These are phyloP conservation scores for Dinochytrium kinnereticum DNA, from an alignment of 371 early-diverging fungal species.

Conservation along the genomic window DNA sequence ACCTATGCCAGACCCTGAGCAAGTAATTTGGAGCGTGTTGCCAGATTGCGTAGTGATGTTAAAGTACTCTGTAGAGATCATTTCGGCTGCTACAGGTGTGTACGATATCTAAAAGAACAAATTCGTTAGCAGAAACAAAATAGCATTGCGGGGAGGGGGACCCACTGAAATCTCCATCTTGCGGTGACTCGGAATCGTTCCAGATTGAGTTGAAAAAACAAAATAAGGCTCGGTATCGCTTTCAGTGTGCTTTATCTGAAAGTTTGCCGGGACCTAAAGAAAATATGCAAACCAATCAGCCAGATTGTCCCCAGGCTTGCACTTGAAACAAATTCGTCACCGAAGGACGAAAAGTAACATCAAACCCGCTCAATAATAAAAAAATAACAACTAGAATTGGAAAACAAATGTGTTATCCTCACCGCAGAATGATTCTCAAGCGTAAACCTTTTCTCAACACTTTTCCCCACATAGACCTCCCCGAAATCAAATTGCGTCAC, in stretches of 20 bases:
- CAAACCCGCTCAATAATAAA: background rate
- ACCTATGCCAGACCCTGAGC: conserved; percentile 51
- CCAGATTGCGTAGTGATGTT: conserved; percentile 56
- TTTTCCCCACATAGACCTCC: conserved; percentile 50
- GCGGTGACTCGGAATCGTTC: conserved; percentile 38
- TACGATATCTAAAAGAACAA: conserved; percentile 47
- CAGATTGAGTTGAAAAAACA: conserved; percentile 44
- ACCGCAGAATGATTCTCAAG: conserved; percentile 53
- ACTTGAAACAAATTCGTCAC: too few species aligned
- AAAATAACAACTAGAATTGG: background rate
- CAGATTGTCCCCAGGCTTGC: too few species aligned
- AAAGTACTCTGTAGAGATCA: conserved; percentile 55
- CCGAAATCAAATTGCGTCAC: conserved; percentile 48
- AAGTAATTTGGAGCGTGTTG: conserved; percentile 48
- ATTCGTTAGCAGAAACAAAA: too few species aligned
- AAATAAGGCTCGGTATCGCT: conserved; percentile 50
- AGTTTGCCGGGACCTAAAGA: conserved; percentile 51
- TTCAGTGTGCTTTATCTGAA: conserved; percentile 46
- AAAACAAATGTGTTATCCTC: background rate
- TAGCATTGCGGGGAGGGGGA: too few species aligned
- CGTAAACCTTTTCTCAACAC: conserved; percentile 42
- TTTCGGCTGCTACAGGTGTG: conserved; percentile 51
- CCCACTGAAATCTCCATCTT: conserved; percentile 43
- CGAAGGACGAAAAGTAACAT: too few species aligned
- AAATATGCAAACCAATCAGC: too few species aligned